Percentiles rank a stretch among this genome's conserved stretches.
Conservation (phyloP, 1,139 yeast genomes). For the Sugiyamaella novakii region DNA sequence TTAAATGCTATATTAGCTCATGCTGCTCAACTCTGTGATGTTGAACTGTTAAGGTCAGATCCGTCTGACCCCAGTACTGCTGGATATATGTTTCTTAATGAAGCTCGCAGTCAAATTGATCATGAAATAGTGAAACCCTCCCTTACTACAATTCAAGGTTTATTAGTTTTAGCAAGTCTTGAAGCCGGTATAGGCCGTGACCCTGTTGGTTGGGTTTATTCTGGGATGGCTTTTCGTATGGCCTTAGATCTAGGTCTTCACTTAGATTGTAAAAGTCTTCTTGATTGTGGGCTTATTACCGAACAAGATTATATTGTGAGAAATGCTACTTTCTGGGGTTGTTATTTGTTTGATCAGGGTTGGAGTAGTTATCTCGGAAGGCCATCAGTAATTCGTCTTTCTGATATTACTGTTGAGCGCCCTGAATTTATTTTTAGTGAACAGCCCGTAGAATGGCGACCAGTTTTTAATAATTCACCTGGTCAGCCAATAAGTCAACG, state of each 20-base stretch:
- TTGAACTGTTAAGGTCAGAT: constrained; percentile 23
- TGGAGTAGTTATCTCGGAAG: constrained; percentile 35
- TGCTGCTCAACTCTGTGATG: constrained; percentile 30
- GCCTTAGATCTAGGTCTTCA: constrained; percentile 35
- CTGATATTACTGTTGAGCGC: constrained; percentile 27
- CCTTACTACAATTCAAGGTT: constrained; percentile 33
- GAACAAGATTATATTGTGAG: constrained; percentile 32
- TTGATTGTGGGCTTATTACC: constrained; percentile 27
- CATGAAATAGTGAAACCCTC: constrained; percentile 23
- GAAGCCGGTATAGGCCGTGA: constrained; percentile 34
- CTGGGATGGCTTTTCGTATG: constrained; percentile 37
- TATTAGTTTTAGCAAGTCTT: constrained; percentile 28
- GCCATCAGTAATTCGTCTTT: constrained; percentile 31
- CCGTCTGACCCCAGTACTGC: constrained; percentile 26
- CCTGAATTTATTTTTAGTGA: constrained; percentile 22
- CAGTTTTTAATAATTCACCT: constrained; percentile 18
- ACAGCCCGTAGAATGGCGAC: constrained; percentile 23
- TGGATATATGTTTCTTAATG: constrained; percentile 27
- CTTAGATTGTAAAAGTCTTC: constrained; percentile 28
- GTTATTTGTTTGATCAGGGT: constrained; percentile 33
- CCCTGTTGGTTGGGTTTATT: constrained; percentile 35
- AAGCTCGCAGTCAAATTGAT: constrained; percentile 23
- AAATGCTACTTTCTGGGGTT: constrained; percentile 35
- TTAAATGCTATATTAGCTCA: constrained; percentile 33
- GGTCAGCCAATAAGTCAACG: constrained; percentile 19